Percentiles rank a stretch among this genome's conserved stretches.
phyloP scores from a whole-genome alignment of 2,329 filamentous ascomycete species.

The Grosmannia clavigera region DNA sequence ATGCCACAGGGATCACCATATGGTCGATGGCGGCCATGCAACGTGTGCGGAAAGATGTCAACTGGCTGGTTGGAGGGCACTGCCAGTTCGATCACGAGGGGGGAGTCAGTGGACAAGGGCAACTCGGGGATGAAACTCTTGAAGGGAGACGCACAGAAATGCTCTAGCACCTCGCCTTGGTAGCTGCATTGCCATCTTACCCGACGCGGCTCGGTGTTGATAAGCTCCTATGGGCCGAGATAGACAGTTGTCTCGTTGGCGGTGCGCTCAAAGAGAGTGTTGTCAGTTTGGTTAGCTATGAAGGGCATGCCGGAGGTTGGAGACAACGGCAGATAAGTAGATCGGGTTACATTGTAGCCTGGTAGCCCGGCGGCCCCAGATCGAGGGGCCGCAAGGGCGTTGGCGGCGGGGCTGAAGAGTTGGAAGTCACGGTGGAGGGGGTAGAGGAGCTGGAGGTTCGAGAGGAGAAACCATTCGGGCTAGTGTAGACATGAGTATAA shows the following conservation, averaged over 20 bases:
- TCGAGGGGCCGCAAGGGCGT: constrained; percentile 32
- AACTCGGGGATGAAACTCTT: background rate
- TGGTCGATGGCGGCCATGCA: constrained; percentile 37
- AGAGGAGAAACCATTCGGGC: constrained; percentile 30
- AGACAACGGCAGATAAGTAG: background rate
- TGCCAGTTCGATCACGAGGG: constrained; percentile 11
- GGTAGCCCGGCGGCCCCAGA: constrained; percentile 39
- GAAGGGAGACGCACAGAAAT: constrained; percentile 28
- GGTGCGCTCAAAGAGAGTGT: constrained; percentile 38
- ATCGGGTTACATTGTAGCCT: constrained; percentile 37
- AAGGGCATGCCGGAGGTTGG: background rate
- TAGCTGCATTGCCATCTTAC: constrained; percentile 43
- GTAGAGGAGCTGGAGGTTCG: constrained; percentile 34
- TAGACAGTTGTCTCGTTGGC: constrained; percentile 36
- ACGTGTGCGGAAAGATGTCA: constrained; percentile 34
- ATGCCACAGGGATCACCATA: constrained; percentile 37
- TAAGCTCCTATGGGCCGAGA: constrained; percentile 40
- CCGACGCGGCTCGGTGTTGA: constrained; percentile 33
- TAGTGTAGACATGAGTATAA: constrained; percentile 28
- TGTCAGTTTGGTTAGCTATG: constrained; percentile 12
- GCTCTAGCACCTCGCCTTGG: constrained; percentile 37
- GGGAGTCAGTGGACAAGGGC: background rate
- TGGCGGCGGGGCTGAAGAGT: constrained; percentile 25
- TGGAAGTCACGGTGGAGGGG: constrained; percentile 27
- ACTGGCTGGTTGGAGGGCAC: constrained; percentile 32